Evolutionary conservation across 805 yeast genomes (phyloP).

Genomic region (Candida incommunis): DNA sequence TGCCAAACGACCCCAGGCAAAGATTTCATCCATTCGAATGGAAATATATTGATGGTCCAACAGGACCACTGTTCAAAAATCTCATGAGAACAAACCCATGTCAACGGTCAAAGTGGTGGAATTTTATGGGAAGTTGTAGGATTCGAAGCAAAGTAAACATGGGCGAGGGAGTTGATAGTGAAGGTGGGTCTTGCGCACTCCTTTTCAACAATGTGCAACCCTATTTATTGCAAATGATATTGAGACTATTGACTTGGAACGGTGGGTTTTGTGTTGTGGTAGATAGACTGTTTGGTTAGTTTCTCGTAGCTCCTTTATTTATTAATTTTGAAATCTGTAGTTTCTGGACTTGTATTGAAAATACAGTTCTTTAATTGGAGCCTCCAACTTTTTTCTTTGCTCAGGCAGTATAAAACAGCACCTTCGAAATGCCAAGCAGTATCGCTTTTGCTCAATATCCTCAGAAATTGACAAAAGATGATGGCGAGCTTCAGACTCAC

Average conservation of each 20-base stretch:
- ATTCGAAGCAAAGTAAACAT: slow-evolving; percentile 57
- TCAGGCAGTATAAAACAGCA: too few relatives aligned
- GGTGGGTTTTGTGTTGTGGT: slow-evolving; percentile 19
- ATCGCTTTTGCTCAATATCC: too few relatives aligned
- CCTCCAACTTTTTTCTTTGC: too few relatives aligned
- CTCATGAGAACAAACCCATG: slow-evolving; percentile 59
- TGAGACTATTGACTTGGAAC: slow-evolving; percentile 21
- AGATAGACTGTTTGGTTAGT: slow-evolving; percentile 18
- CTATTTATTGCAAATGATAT: slow-evolving; percentile 30
- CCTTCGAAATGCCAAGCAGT: too few relatives aligned
- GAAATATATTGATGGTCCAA: slow-evolving; percentile 85
- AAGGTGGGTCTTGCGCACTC: slow-evolving; percentile 72
- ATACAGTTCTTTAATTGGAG: too few relatives aligned
- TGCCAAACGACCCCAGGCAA: slow-evolving; percentile 62
- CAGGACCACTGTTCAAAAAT: slow-evolving; percentile 77
- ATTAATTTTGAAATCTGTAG: too few relatives aligned
- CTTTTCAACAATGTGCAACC: slow-evolving; percentile 42
- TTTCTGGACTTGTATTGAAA: too few relatives aligned
- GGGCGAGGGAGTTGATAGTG: slow-evolving; percentile 83
- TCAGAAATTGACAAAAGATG: too few relatives aligned
- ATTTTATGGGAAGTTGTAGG: slow-evolving; percentile 70
- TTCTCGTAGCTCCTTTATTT: slow-evolving; percentile 1
- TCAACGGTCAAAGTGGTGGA: slow-evolving; percentile 87
- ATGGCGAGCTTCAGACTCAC: too few relatives aligned
- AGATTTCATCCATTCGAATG: slow-evolving; percentile 79